These are phyloP conservation scores for Penicillium glabrum DNA, from an alignment of 2,329 filamentous ascomycete genomes.

Conservation along the genomic window DNA sequence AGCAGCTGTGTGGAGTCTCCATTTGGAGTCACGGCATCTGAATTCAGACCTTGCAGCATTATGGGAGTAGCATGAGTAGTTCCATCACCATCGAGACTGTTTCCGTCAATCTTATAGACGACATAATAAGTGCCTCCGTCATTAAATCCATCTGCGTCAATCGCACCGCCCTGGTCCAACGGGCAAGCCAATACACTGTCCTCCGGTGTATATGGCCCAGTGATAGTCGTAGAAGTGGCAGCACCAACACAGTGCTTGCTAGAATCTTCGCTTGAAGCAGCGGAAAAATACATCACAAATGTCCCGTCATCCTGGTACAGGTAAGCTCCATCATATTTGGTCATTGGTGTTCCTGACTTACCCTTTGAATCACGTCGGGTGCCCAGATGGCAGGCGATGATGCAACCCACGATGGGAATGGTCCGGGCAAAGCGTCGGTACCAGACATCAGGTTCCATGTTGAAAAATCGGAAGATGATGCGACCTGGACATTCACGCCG, in stretches of 20 bases:
- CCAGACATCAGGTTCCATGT: slow-evolving; percentile 49
- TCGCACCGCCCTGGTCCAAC: slow-evolving; percentile 54
- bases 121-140: slow-evolving; percentile 58
- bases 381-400: slow-evolving; percentile 55
- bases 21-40: slow-evolving; percentile 51
- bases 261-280: slow-evolving; percentile 37
- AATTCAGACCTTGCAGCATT: slow-evolving; percentile 54
- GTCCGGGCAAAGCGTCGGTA: slow-evolving; percentile 52
- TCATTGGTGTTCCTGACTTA: slow-evolving; percentile 4
- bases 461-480: slow-evolving; percentile 47
- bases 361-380: slow-evolving; percentile 54
- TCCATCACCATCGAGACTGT: slow-evolving; percentile 46
- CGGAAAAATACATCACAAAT: slow-evolving; percentile 61
- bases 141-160: slow-evolving; percentile 58
- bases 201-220: slow-evolving; percentile 52
- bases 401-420: slow-evolving; percentile 51
- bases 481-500: slow-evolving; percentile 54
- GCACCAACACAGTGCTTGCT: slow-evolving; percentile 57
- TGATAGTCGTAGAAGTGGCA: slow-evolving; percentile 46
- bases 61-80: slow-evolving; percentile 54
- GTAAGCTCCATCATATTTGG: background rate
- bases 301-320: slow-evolving; percentile 34
- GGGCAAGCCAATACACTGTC: slow-evolving; percentile 52
- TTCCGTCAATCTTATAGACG: slow-evolving; percentile 64
- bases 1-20: slow-evolving; percentile 53